A percentile compares a stretch with the other conserved stretches of the same genome.
Evolutionary conservation across 257 asterid genomes (phyloP).

Genomic region (Pogostemon cablin): DNA sequence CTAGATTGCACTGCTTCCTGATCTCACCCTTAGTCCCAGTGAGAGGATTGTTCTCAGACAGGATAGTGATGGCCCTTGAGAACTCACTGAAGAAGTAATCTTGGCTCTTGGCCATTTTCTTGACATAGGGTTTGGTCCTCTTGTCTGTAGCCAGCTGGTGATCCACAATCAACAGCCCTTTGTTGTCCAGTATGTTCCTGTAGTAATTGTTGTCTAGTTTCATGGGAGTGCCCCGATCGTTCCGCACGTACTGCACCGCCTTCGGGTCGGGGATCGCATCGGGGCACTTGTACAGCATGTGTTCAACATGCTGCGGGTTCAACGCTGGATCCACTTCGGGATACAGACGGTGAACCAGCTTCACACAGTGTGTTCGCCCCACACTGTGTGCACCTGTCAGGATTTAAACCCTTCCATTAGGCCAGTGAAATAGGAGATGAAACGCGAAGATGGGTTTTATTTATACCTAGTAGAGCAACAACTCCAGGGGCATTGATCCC

Average conservation of each 20-base stretch:
- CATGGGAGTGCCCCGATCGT: slow-evolving; percentile 96
- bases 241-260: slow-evolving; percentile 97
- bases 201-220: slow-evolving; percentile 87
- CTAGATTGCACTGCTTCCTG: slow-evolving; percentile 79
- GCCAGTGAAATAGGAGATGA: no score
- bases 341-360: slow-evolving; percentile 91
- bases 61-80: slow-evolving; percentile 69
- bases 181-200: slow-evolving; percentile 83
- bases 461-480: slow-evolving; percentile 83
- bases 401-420: background rate
- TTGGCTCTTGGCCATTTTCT: slow-evolving; percentile 91
- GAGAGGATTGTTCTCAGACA: slow-evolving; percentile 89
- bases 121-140: slow-evolving; percentile 76
- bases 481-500: slow-evolving; percentile 83
- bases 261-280: slow-evolving; percentile 94
- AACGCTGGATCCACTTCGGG: slow-evolving; percentile 92
- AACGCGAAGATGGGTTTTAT: background rate
- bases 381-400: slow-evolving; percentile 86
- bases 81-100: slow-evolving; percentile 79
- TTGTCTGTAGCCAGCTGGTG: slow-evolving; percentile 77
- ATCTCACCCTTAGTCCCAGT: slow-evolving; percentile 89
- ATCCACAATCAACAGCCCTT: slow-evolving; percentile 80
- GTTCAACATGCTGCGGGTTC: slow-evolving; percentile 76
- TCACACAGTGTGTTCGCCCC: slow-evolving; percentile 93
- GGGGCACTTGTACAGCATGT: slow-evolving; percentile 95